Evolutionary conservation across 2,329 filamentous ascomycete species (phyloP).

Genomic region (Botrytis cinerea): DNA sequence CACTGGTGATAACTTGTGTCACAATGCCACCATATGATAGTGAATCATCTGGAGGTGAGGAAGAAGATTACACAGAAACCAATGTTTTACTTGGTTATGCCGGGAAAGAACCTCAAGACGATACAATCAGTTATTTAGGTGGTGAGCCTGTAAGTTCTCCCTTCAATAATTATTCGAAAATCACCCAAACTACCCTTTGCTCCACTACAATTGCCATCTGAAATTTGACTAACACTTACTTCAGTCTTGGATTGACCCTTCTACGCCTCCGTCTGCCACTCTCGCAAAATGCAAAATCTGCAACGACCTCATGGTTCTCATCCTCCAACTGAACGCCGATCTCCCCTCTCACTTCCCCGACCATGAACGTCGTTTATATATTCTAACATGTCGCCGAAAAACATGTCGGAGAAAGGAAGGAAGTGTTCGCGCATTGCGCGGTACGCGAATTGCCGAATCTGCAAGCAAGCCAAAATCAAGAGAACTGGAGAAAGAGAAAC

Average conservation of each 20-base stretch:
- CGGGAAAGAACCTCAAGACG: conserved; percentile 70
- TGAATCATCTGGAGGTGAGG: conserved; percentile 73
- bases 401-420: conserved; percentile 80
- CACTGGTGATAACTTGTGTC: neutral
- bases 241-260: conserved; percentile 81
- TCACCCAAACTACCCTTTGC: neutral
- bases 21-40: conserved; percentile 80
- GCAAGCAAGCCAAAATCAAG: conserved; percentile 14
- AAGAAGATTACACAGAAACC: conserved; percentile 73
- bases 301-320: conserved; percentile 76
- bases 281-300: conserved; percentile 87
- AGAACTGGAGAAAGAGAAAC: conserved; percentile 35
- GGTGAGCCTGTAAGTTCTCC: conserved; percentile 72
- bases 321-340: conserved; percentile 90
- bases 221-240: conserved; percentile 4
- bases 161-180: neutral
- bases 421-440: conserved; percentile 74
- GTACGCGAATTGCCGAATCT: conserved; percentile 53
- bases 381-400: conserved; percentile 79
- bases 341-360: conserved; percentile 82
- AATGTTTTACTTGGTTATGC: conserved; percentile 90
- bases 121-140: conserved; percentile 84
- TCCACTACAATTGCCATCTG: neutral
- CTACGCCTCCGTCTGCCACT: conserved; percentile 69
- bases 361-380: conserved; percentile 84